These are phyloP conservation scores for Rauvolfia tetraphylla DNA, from an alignment of 257 asterid genomes.

Conservation along the genomic window DNA sequence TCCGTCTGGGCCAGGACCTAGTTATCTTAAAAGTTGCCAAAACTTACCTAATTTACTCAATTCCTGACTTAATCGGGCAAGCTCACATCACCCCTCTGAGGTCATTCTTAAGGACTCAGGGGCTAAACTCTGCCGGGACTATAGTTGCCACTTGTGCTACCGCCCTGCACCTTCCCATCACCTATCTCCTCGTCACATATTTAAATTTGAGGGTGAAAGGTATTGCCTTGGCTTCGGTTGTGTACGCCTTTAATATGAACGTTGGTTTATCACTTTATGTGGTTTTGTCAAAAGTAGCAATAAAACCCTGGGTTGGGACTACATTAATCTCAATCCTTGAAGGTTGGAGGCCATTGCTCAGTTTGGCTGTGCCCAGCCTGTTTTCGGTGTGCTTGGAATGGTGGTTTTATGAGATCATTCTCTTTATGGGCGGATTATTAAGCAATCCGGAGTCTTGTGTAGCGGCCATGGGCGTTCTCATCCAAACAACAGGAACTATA, in stretches of 20 bases:
- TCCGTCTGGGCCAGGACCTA: constrained; percentile 55
- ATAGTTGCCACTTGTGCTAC: constrained; percentile 58
- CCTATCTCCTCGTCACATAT: constrained; percentile 54
- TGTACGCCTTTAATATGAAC: constrained; percentile 58
- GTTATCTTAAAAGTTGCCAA: constrained; percentile 52
- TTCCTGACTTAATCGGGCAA: constrained; percentile 55
- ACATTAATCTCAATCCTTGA: constrained; percentile 35
- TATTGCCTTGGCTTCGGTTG: constrained; percentile 55
- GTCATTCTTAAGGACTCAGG: constrained; percentile 60
- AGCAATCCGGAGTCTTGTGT: constrained; percentile 55
- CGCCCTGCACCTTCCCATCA: constrained; percentile 50
- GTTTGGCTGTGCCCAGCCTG: constrained; percentile 57
- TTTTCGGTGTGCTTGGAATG: constrained; percentile 64
- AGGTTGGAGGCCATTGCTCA: constrained; percentile 61
- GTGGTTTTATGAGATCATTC: constrained; percentile 78
- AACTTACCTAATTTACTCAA: constrained; percentile 47
- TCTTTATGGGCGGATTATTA: constrained; percentile 56
- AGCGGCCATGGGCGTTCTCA: constrained; percentile 75
- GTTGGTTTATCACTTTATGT: constrained; percentile 50
- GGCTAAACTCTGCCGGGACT: constrained; percentile 57
- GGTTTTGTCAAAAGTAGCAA: constrained; percentile 43
- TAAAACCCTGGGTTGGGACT: constrained; percentile 68
- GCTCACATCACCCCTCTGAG: constrained; percentile 63
- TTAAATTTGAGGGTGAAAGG: constrained; percentile 54
- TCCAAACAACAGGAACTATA: constrained; percentile 60